Percentiles rank a stretch among this genome's conserved stretches.
These are phyloP conservation scores for Alternaria gansuensis DNA, from an alignment of 2,329 filamentous ascomycete species.

Conservation along the genomic window DNA sequence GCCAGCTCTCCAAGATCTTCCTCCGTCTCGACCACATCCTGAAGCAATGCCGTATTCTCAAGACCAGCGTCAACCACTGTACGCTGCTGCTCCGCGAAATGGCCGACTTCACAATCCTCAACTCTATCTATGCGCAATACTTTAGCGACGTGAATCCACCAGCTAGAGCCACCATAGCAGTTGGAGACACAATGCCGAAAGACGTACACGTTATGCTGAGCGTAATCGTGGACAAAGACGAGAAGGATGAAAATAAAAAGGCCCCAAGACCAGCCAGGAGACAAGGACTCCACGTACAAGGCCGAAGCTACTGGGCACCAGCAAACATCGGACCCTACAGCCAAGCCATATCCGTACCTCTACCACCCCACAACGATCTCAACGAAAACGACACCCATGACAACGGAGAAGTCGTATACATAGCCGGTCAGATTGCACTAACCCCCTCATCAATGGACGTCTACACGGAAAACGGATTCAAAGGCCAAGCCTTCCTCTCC, in stretches of 20 bases:
- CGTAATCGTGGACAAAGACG: slow-evolving; percentile 53
- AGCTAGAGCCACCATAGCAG: slow-evolving; percentile 82
- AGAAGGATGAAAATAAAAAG: slow-evolving; percentile 33
- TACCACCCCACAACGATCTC: slow-evolving; percentile 36
- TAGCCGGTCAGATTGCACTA: slow-evolving; percentile 93
- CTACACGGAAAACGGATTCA: slow-evolving; percentile 54
- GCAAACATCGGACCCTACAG: slow-evolving; percentile 98
- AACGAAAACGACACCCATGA: slow-evolving; percentile 23
- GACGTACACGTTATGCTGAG: slow-evolving; percentile 69
- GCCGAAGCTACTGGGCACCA: slow-evolving; percentile 94
- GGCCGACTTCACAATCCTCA: slow-evolving; percentile 78
- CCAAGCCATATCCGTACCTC: slow-evolving; percentile 74
- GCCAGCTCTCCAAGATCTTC: slow-evolving; percentile 54
- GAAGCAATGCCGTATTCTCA: slow-evolving; percentile 33
- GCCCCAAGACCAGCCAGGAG: slow-evolving; percentile 29
- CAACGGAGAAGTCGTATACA: slow-evolving; percentile 61
- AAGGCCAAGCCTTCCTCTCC: slow-evolving; percentile 72
- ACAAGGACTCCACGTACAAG: slow-evolving; percentile 83
- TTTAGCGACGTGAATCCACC: slow-evolving; percentile 85
- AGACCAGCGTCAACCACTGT: slow-evolving; percentile 52
- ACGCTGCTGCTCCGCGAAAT: slow-evolving; percentile 80
- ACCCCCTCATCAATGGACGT: slow-evolving; percentile 80
- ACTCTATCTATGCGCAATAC: slow-evolving; percentile 76
- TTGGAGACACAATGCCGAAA: slow-evolving; percentile 71
- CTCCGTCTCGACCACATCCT: slow-evolving; percentile 45